Evolutionary conservation across 192 early-diverging fungal genomes (phyloP), one percentile per base, ranked within the genome.

Genomic region (Coemansia sp.): DNA sequence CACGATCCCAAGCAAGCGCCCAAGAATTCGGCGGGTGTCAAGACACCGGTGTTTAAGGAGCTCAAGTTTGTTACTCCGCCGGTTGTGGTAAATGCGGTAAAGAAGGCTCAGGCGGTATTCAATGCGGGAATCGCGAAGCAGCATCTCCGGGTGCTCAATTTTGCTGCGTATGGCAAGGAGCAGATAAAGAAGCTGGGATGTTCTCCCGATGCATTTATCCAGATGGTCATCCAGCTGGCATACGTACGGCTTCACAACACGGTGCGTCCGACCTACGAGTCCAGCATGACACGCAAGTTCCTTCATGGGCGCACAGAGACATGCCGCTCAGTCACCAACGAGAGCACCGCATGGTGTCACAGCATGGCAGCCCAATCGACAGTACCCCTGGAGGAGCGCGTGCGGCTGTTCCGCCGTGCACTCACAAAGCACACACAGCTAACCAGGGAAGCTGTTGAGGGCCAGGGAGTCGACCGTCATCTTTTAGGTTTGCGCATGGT

Each of bases 181-280:
- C 51, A 82, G 60, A 95, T 97, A 81, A 99, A 99, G 77, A 70
- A 70, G 53, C 86, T 89, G 48, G 81, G 80, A 46, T 81, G 76
- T 49, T 89, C 87, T 17, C 88, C 88, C 10, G 88, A 92, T 52
- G 86, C 86, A 26, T 92, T 79, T 55, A 81, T 81, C 22, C 88
- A 90, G 57, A 93, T 99, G 93, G 84, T 88, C 36, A 93, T 97
- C 53, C 96, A 99, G 79, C 79, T 97, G 24, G 96, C 92, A 14
- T 95, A 97, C 78, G 94, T 83, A 72, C 91, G 91, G 69, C 85
- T 91, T 69, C 84, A 91, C 56, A 91, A 91, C 25, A 64, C 64
- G 10, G 82, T 65, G 41, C 65, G 79, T 19, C 83, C 94, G 5
- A 97, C 94, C 6, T 99, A 99, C 71, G 96, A 99, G 72, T 85